phyloP scores from a whole-genome alignment of 1,284 basidiomycete species.

The Prillingera fragicola region DNA sequence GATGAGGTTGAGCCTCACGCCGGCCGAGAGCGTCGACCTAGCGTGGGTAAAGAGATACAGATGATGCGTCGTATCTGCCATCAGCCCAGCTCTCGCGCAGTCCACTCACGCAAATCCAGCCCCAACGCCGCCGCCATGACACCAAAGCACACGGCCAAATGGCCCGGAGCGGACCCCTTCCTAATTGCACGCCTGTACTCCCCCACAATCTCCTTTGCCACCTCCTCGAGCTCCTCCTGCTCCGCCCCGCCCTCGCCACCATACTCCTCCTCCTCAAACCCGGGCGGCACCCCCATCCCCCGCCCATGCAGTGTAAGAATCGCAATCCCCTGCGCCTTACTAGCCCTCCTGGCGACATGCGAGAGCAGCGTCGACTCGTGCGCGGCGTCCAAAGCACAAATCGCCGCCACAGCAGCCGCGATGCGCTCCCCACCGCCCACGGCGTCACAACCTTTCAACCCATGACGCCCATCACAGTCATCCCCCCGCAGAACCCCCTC shows the following conservation, averaged over 20 bases:
- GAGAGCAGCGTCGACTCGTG: constrained; percentile 85
- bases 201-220: constrained; percentile 53
- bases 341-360: constrained; percentile 80
- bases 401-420: constrained; percentile 39
- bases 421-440: constrained; percentile 11
- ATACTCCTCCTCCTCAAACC: constrained; percentile 21
- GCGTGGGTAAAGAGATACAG: constrained; percentile 91
- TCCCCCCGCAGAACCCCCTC: too few relatives aligned
- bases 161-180: constrained; percentile 63
- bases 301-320: constrained; percentile 82
- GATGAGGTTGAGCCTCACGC: constrained; percentile 82
- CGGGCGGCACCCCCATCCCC: constrained; percentile 61
- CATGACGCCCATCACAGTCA: too few relatives aligned
- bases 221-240: constrained; percentile 14
- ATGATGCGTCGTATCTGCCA: constrained; percentile 62
- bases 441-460: constrained; percentile 58
- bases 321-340: constrained; percentile 85
- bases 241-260: constrained; percentile 10
- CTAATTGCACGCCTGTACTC: constrained; percentile 63
- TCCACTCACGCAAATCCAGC: constrained; percentile 60
- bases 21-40: constrained; percentile 79
- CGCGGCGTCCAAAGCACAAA: constrained; percentile 62
- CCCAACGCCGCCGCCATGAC: constrained; percentile 71
- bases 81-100: not conserved
- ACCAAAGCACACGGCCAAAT: constrained; percentile 87